Base-by-base conservation (phyloP, 1,284 basidiomycete species). In the Anthracocystis panici-leucophaei region DNA sequence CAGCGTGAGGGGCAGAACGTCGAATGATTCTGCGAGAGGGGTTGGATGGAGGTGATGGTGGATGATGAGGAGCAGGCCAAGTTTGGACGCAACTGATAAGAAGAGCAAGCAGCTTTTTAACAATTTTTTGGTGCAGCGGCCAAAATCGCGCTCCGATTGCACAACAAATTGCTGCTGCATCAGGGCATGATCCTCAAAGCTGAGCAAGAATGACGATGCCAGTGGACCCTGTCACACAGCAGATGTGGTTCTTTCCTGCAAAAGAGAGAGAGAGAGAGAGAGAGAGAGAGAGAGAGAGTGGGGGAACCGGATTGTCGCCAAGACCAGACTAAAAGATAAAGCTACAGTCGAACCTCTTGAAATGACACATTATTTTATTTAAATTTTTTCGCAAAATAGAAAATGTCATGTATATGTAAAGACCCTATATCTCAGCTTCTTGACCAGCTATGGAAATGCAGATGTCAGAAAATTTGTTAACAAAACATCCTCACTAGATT, bases 111-210 rank as follows among this genome's bases (percentile, higher is more conserved):
- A 38, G 35, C 35, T 5, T 14, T 16, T 38, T 12, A 38, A 16
- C 10, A 38, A 38, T 38, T 49, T 31, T 49, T 31, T 18, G 10
- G 29, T 11, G 20, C 4, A 8, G 21, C n/a, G 44, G 54, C 54
- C 54, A 56, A 56, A 56, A 38, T 46, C 44, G 44, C 54, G 54
- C 54, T 56, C 16, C 16, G 42, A 20, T 21, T 3, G 10, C 25
- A 23, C 10, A 6, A 16, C 35, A 16, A 2, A 5, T 25, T 45
- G 42, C 20, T 12, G 10, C 3, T 3, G 29, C 29, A 27, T 48
- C 27, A 31, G n/a, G 25, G 46, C 46, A 10, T 29, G 12, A 49
- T 21, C 11, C 4, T 20, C 48, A n/a, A 49, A 10, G 48, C 27
- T 29, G 48, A 49, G 48, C 48, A 27, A 42, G 7, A 11, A 11